Evolutionary conservation across 208 protist genomes (phyloP), one percentile per base, ranked within the genome.

Genomic region (Acanthamoeba culbertsoni): DNA sequence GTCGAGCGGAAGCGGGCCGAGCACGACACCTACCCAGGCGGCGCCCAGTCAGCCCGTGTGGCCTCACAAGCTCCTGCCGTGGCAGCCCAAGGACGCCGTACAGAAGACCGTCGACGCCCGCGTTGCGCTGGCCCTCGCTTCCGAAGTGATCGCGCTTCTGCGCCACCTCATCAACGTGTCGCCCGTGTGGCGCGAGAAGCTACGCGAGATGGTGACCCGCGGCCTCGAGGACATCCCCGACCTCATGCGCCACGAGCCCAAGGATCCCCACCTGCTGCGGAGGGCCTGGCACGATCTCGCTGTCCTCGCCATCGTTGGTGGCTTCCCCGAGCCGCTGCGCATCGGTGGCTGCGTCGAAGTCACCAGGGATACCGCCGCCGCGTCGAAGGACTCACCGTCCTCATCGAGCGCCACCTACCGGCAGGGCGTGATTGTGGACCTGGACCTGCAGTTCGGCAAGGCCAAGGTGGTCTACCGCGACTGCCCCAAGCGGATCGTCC

Each of bases 131-230:
- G 48, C 59, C 20, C 40, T 92, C 0, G 86, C 86, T 26, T 92
- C 86, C 1, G 86, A 92, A 62, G 62, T 77, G 20, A 77, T 92
- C 43, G 86, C 86, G 16, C 62, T 92, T 7, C 63, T 92, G 33
- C 57, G 86, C 20, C 37, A 71, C 31, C 59, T 92, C 8, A 23
- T 92, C 45, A 77, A 75, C 59, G 57, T 45, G 42, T 71, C 86
- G 40, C 26, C 43, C 40, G 26, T 71, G 45, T 92, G 86, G 86
- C 55, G 86, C 35, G 55, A 71, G 20, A 71, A 57, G 42, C 86
- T 92, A 4, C 40, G 45, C 14, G 43, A 71, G 4, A 14, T 77
- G 57, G 86, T 92, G 18, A 59, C 20, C 14, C 55, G 62, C n/a
- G 33, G 35, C 63, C 37, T 77, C 0, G n/a, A 57, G 6, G 86